These are phyloP conservation scores for Hericium coralloides DNA, from an alignment of 768 basidiomycete species.

Conservation along the genomic window DNA sequence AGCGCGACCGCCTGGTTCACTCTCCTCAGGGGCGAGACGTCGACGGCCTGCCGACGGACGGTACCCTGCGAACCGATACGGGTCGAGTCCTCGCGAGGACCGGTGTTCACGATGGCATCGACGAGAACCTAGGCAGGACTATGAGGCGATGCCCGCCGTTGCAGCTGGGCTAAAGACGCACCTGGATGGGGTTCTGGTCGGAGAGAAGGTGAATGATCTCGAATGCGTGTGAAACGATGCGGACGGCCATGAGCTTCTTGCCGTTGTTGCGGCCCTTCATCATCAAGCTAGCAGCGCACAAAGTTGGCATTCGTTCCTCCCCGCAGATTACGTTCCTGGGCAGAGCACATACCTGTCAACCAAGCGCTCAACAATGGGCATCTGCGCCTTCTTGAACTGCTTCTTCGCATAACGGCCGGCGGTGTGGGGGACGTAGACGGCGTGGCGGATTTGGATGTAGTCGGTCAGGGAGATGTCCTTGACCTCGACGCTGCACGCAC, in stretches of 20 bases:
- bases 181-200: constrained; percentile 99
- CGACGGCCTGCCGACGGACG: constrained; percentile 98
- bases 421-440: constrained; percentile 97
- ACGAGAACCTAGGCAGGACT: constrained; percentile 62
- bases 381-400: constrained; percentile 99
- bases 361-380: constrained; percentile 99
- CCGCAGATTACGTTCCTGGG: too few relatives aligned
- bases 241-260: constrained; percentile 97
- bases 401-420: constrained; percentile 99
- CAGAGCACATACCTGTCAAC: constrained; percentile 73
- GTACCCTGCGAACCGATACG: constrained; percentile 99
- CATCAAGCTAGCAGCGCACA: constrained; percentile 63
- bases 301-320: not conserved
- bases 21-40: constrained; percentile 95
- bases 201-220: constrained; percentile 99
- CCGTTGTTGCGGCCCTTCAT: constrained; percentile 99
- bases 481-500: constrained; percentile 73
- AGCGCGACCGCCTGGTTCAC: constrained; percentile 97
- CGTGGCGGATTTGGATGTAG: constrained; percentile 98
- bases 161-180: constrained; percentile 25
- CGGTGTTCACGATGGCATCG: constrained; percentile 99
- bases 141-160: not conserved
- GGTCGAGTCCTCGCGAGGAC: constrained; percentile 98
- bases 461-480: constrained; percentile 99
- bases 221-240: constrained; percentile 98